Base-by-base conservation (phyloP, 129 eudicot genomes). In the Helichrysum umbraculigerum region DNA sequence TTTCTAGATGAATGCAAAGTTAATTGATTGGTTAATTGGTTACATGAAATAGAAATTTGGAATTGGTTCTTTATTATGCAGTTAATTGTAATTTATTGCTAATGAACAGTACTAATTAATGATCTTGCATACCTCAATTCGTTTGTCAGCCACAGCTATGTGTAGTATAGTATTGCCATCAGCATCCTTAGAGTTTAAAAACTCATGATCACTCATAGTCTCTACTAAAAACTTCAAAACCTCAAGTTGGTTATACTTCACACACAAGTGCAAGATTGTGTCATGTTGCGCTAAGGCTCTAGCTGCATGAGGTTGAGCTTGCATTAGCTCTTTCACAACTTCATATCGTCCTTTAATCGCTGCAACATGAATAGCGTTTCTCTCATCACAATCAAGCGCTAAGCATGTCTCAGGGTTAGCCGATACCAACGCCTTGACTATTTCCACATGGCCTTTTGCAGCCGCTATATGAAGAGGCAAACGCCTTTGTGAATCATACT, bases 381-480 rank as follows among this genome's bases (percentile, higher is more conserved):
- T 77, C 39, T 87, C 91, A 62, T 89, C 89, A 22, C 68, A 37
- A 68, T 88, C 90, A 19, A 79, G 42, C 15, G 72, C 84, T 14
- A 39, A 25, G 70, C 91, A 89, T 65, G 78, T 51, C 15, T 63
- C 76, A 0, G 70, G 69, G 5, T 72, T 68, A 12, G 64, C 75
- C 3, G 22, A 41, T 34, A 83, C 0, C 33, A 85, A 6, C 1
- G 34, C 73, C 16, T 56, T 74, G 0, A 81, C 93, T 7, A 88
- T 52, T 22, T 73, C 83, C 21, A 72, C 54, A 25, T 86, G 66
- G 33, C 91, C 91, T 41, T 89, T 86, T 3, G 85, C 86, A 3
- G 91, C 82, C 4, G 95, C 87, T 74, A 86, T 16, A 71, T 89
- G 95, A 68, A 89, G 89, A 2, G 95, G 78, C 60, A 84, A 75